Base-by-base conservation (phyloP, 106 monocot species). In the Cymbidium sinense region DNA sequence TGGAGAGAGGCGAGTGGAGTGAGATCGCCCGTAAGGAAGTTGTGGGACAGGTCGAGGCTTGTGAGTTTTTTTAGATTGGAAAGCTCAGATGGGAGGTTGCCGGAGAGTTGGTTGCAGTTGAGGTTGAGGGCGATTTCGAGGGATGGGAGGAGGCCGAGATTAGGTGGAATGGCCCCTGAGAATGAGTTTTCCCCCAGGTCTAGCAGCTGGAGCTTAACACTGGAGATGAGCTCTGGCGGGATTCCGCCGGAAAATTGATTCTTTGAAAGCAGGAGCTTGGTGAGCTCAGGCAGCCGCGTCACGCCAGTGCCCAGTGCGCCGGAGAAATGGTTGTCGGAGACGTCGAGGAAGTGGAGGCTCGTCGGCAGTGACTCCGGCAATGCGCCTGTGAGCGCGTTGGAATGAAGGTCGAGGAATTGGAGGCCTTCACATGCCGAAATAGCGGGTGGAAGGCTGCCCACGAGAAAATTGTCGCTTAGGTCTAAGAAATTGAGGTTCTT, bases 121-220 rank as follows among this genome's bases (percentile, higher is more conserved):
- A 96, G 86, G 55, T 96, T 96, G 61, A 96, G 88, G 15, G 91
- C 84, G 69, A 96, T 96, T 80, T 94, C 96, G 13, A 96, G 88
- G 19, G 88, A 79, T 0, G 93, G 93, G 11, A 96, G 85, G 44
- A 81, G 74, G 41, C 89, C 89, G 15, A 96, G 76, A 51, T 91
- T 86, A 0, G 85, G 77, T 2, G 94, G 96, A 37, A 96, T 91
- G 37, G 7, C 65, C 6, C 96, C 89, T 33, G 93, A 86, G 76
- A 96, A 84, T 52, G 65, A 78, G 50, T 96, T 96, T 29, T 78
- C 85, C 10, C 96, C 88, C 54, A 96, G 79, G 70, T 96, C 96
- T 17, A 96, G 82, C 23, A 90, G 70, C 74, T 96, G 96, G 5
- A 96, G 78, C 84, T 94, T 96, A 31, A 28, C 55, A 77, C 91